A percentile compares a stretch with the other conserved stretches of the same genome.
phyloP scores from a whole-genome alignment of 176 grass and related monocot species.

The Aegilops tauschii region DNA sequence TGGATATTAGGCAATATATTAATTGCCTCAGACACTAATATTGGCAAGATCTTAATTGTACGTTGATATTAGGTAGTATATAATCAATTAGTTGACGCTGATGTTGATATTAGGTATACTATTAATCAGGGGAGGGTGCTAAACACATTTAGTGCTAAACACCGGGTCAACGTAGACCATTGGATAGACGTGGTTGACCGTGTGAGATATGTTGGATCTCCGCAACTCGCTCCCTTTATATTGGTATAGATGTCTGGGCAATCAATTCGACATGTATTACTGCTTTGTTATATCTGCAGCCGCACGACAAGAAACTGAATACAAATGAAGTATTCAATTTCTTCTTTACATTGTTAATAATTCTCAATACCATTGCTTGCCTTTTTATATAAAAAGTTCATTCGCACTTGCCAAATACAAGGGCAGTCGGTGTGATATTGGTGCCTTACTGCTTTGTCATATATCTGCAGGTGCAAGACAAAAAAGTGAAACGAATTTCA shows the following conservation, averaged over 20 bases:
- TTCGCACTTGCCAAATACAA: neutral
- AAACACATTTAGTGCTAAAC: too few species aligned
- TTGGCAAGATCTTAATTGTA: too few species aligned
- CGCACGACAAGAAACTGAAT: conserved; percentile 79
- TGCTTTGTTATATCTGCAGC: conserved; percentile 40
- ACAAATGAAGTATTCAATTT: conserved; percentile 2
- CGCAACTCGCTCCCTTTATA: too few species aligned
- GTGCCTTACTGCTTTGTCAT: conserved; percentile 23
- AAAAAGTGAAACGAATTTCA: conserved; percentile 73
- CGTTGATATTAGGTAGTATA: too few species aligned
- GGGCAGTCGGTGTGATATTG: neutral
- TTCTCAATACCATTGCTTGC: neutral
- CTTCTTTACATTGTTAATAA: conserved; percentile 4
- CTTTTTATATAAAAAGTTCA: neutral
- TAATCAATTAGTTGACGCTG: too few species aligned
- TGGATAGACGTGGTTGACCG: too few species aligned
- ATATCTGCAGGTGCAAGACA: conserved; percentile 75
- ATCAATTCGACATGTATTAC: neutral
- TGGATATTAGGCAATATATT: too few species aligned
- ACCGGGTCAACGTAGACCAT: too few species aligned
- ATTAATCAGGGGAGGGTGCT: too few species aligned
- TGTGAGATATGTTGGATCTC: too few species aligned
- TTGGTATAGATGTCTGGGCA: neutral
- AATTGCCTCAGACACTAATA: too few species aligned
- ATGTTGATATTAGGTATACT: too few species aligned